Conservation (phyloP, 257 asterid genomes). For the Cynanchum wilfordii region DNA sequence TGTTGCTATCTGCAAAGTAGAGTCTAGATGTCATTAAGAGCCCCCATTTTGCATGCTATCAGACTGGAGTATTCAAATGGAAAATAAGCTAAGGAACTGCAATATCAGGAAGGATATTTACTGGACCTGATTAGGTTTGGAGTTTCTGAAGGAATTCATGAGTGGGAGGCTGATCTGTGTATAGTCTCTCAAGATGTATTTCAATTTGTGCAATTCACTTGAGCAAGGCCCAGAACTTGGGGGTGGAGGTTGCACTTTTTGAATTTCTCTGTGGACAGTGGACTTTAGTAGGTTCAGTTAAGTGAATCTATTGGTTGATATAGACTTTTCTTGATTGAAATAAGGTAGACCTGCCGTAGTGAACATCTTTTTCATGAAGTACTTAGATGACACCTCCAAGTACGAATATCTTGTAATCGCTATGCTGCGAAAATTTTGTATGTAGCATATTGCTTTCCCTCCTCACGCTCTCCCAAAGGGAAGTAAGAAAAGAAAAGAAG, state of each 20-base stretch:
- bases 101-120: too few relatives aligned
- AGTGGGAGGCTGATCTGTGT: too few relatives aligned
- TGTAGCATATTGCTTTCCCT: background rate
- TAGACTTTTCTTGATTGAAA: background rate
- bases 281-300: background rate
- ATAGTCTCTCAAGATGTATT: background rate
- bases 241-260: background rate
- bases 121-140: too few relatives aligned
- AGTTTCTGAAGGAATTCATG: too few relatives aligned
- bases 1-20: too few relatives aligned
- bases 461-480: background rate
- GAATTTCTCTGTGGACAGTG: background rate
- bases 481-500: background rate
- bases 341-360: background rate
- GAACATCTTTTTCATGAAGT: background rate
- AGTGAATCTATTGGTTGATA: background rate
- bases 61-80: too few relatives aligned
- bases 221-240: background rate
- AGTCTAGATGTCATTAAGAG: too few relatives aligned
- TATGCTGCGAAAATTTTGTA: background rate
- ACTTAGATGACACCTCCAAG: background rate
- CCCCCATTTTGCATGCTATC: too few relatives aligned
- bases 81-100: too few relatives aligned
- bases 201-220: background rate
- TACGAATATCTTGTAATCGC: background rate